Conservation (phyloP, 148 eudicot species). For the Camellia granthamiana region DNA sequence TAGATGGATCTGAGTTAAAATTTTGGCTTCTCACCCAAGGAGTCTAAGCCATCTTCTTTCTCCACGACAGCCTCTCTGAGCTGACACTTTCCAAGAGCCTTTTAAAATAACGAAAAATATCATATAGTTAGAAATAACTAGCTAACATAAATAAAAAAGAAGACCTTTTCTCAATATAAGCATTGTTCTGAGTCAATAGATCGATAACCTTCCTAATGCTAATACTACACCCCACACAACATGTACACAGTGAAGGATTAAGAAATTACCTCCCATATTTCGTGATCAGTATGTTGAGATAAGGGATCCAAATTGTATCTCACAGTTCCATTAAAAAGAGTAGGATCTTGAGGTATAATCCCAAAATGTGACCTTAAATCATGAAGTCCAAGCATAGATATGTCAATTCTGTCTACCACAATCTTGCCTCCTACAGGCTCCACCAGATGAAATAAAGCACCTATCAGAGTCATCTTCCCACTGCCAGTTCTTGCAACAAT, state of each 20-base stretch:
- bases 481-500: conserved; percentile 25
- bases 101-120: not conserved
- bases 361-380: conserved; percentile 22
- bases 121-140: not conserved
- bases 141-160: too few relatives aligned
- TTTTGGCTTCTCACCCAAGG: conserved; percentile 49
- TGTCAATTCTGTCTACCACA: conserved; percentile 18
- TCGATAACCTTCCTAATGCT: not conserved
- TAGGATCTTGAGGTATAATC: conserved; percentile 27
- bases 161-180: not conserved
- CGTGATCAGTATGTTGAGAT: conserved; percentile 12
- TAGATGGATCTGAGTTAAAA: not conserved
- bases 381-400: conserved; percentile 19
- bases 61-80: conserved; percentile 74
- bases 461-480: conserved; percentile 24
- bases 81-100: conserved; percentile 87
- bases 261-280: conserved; percentile 24
- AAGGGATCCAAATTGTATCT: conserved; percentile 23
- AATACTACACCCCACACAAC: too few relatives aligned
- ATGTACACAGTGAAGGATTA: not conserved
- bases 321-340: conserved; percentile 20
- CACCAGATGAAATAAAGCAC: conserved; percentile 13
- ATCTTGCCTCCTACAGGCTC: conserved; percentile 20
- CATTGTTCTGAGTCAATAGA: not conserved
- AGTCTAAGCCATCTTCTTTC: conserved; percentile 65